Base-by-base conservation (phyloP, 2,329 filamentous ascomycete genomes). In the Hypoxylon sp. region DNA sequence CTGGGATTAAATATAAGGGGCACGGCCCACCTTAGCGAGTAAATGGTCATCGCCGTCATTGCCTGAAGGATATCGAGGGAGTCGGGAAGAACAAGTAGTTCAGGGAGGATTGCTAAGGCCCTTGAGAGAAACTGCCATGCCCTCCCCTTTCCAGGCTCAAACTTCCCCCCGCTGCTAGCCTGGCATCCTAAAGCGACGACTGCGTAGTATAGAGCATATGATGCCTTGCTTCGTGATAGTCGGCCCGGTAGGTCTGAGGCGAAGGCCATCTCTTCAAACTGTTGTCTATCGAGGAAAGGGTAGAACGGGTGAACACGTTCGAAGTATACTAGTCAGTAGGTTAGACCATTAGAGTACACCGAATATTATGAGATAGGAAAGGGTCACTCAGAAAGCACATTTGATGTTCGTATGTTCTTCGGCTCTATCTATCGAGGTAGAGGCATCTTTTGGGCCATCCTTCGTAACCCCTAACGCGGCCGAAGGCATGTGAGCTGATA, bases 51-150 rank as follows among this genome's bases (percentile, higher is more conserved):
- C 5, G 67, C 66, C 1, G 67, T 65, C 43, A 70, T 47, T 0
- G 68, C 68, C 29, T 70, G 66, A 5, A 70, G 60, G 4, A 61
- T 55, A 5, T 59, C 50, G 5, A 70, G 49, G 3, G 68, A 70
- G 37, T 70, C 66, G 1, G 67, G 65, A 0, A 69, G 47, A 6
- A 55, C 59, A 11, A 69, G 43, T 1, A 70, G 58, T 3, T 74
- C 72, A 0, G 71, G 62, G 9, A 75, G 67, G 5, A 69, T 35
- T 4, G 65, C 63, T 3, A 76, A 63, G 3, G 73, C 65, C 2
- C 69, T 61, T 13, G 71, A 65, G 34, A 74, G 75, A 3, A 74
- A 60, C 6, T 66, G 67, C 74, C 74, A 76, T 0, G 71, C 63
- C 25, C 63, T 65, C 4, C 73, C 72, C 16, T 67, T 69, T 2